Base-by-base conservation (phyloP, 2,329 filamentous ascomycete genomes). In the Sporothrix brasiliensis region DNA sequence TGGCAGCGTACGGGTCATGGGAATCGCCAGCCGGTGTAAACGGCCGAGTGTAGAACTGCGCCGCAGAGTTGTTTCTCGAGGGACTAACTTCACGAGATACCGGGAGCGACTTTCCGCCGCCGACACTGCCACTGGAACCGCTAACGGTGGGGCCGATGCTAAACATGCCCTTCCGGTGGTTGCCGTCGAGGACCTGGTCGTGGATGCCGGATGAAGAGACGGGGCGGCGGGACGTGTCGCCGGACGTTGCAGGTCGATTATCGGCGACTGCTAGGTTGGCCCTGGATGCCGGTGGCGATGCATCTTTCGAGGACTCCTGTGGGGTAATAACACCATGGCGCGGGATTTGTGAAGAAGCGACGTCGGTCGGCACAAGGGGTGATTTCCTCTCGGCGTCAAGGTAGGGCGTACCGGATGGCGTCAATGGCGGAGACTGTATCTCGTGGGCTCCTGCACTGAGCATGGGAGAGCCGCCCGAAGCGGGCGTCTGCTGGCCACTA, bases 1-100 rank as follows among this genome's bases (percentile, higher is more conserved):
- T 89, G 73, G 92, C 91, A n/a, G 92, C 89, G 77, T 97, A 97
- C 0, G 93, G 93, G 75, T 97, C 93, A 77, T 97, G 91, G 67
- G 83, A 85, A 71, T 96, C 93, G 34, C 91, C 92, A 21, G 88
- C 86, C 4, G 93, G 93, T 2, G 92, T 94, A 73, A 92, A 91
- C 0, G 92, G 90, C 72, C 92, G 88, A 34, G 90, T 89, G 75
- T 91, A 92, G 74, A 84, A 87, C 72, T 87, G 83, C 47, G 87
- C 86, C 7, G 89, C 88, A 24, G 87, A 79, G 4, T 71, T 75
- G 80, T 86, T 77, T 81, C 89, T 85, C 13, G 88, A 89, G 3
- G 94, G 88, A 74, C 88, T 90, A 0, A 83, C 83, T 75, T 90
- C 88, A 73, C 88, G 81, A 44, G 88, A 90, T 1, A 80, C 85